Conservation (phyloP, 139 green algal genomes). For the Closterium sp. region DNA sequence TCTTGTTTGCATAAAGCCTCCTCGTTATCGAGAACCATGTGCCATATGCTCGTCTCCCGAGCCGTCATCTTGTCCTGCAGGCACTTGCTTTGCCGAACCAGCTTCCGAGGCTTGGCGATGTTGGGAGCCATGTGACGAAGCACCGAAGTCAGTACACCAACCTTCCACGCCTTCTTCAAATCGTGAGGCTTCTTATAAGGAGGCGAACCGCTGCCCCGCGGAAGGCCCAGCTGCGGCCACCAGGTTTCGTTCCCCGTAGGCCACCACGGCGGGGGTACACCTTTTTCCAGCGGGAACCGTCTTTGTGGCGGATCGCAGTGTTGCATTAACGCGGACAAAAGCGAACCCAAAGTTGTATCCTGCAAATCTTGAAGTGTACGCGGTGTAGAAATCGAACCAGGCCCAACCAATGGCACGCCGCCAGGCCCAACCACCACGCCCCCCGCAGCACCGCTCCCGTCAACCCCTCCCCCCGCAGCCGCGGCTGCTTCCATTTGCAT, state of each 20-base stretch:
- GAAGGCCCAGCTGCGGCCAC: conserved; percentile 44
- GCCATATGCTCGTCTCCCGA: conserved; percentile 47
- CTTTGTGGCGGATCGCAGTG: conserved; percentile 44
- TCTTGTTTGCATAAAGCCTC: conserved; percentile 12
- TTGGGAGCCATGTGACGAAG: conserved; percentile 52
- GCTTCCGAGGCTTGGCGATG: conserved; percentile 44
- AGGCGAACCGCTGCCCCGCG: conserved; percentile 15
- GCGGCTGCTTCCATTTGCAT: background rate
- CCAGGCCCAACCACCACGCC: background rate
- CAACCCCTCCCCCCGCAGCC: background rate
- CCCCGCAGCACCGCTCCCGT: background rate
- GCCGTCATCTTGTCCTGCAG: conserved; percentile 54
- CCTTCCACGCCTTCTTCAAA: conserved; percentile 52
- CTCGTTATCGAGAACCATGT: conserved; percentile 38
- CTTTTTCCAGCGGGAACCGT: conserved; percentile 44
- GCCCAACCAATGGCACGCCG: background rate
- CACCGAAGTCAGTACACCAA: conserved; percentile 41
- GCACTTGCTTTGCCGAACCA: conserved; percentile 46
- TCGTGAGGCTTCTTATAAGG: conserved; percentile 51
- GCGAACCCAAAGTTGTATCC: conserved; percentile 45
- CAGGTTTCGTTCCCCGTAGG: conserved; percentile 36
- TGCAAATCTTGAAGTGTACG: conserved; percentile 37
- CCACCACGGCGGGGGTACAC: conserved; percentile 41
- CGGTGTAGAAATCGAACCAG: conserved; percentile 2
- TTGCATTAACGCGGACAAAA: conserved; percentile 49